A percentile compares a stretch with the other conserved stretches of the same genome.
Conservation (phyloP, 2,329 filamentous ascomycete species). For the Botryotinia narcissicola region DNA sequence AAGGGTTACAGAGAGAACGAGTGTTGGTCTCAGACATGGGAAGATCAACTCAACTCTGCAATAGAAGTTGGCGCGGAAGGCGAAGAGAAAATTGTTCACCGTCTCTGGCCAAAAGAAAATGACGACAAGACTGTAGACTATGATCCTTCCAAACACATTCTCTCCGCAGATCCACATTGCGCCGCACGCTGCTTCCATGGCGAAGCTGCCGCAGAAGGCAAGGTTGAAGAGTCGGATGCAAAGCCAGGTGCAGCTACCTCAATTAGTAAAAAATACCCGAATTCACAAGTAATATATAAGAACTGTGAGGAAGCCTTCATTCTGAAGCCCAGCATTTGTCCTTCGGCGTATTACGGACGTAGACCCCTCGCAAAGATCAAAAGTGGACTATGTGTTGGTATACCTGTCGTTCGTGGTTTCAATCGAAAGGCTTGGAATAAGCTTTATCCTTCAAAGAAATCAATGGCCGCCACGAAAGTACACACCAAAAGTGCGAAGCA, state of each 20-base stretch:
- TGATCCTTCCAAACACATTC: slow-evolving; percentile 25
- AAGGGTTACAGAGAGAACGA: slow-evolving; percentile 83
- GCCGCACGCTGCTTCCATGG: slow-evolving; percentile 59
- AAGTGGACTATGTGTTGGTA: slow-evolving; percentile 77
- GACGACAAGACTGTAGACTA: slow-evolving; percentile 37
- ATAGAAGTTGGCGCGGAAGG: slow-evolving; percentile 85
- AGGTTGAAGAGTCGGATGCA: slow-evolving; percentile 36
- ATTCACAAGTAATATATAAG: slow-evolving; percentile 84
- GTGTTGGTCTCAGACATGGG: slow-evolving; percentile 90
- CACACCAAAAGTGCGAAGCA: slow-evolving; percentile 30
- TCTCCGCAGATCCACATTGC: slow-evolving; percentile 53
- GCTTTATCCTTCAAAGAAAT: slow-evolving; percentile 50
- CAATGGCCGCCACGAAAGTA: slow-evolving; percentile 37
- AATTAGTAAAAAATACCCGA: slow-evolving; percentile 59
- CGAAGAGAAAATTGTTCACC: slow-evolving; percentile 84
- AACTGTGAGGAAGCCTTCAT: slow-evolving; percentile 76
- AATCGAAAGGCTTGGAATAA: slow-evolving; percentile 74
- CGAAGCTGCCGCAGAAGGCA: slow-evolving; percentile 56
- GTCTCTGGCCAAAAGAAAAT: slow-evolving; percentile 67
- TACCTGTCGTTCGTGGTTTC: slow-evolving; percentile 88
- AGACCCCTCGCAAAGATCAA: slow-evolving; percentile 75
- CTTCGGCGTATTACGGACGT: slow-evolving; percentile 81
- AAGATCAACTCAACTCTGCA: slow-evolving; percentile 84
- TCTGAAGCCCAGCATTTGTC: slow-evolving; percentile 78
- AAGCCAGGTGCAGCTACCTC: slow-evolving; percentile 26